Evolutionary conservation across 2,329 filamentous ascomycete genomes (phyloP).

Genomic region (Hypoxylon sp.): DNA sequence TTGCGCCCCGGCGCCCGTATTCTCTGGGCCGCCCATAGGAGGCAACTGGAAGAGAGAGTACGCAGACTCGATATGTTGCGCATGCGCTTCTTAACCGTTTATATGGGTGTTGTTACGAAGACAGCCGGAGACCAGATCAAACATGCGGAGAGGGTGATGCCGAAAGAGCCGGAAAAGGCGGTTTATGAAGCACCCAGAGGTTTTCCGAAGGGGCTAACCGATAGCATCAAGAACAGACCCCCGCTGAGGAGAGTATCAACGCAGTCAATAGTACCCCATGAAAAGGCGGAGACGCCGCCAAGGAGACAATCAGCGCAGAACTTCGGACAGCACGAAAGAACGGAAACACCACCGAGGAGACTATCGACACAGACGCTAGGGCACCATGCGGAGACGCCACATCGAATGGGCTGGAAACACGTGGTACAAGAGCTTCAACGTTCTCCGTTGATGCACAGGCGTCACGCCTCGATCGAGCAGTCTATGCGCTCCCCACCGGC

Average conservation of each 20-base stretch:
- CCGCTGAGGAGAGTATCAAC: constrained; percentile 68
- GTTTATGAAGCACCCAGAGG: constrained; percentile 41
- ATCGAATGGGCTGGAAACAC: constrained; percentile 72
- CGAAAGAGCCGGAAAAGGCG: constrained; percentile 54
- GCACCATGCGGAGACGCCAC: constrained; percentile 60
- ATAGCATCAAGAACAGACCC: constrained; percentile 62
- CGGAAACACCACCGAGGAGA: constrained; percentile 62
- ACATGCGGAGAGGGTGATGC: constrained; percentile 49
- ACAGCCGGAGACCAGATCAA: constrained; percentile 55
- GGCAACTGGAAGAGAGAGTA: constrained; percentile 69
- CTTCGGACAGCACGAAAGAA: constrained; percentile 64
- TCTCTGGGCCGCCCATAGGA: constrained; percentile 71
- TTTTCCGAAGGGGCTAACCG: constrained; percentile 61
- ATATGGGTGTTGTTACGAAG: constrained; percentile 71
- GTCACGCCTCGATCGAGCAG: constrained; percentile 74
- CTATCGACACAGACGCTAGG: constrained; percentile 64
- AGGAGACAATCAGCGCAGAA: constrained; percentile 66
- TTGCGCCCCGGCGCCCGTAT: constrained; percentile 66
- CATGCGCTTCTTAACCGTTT: constrained; percentile 75
- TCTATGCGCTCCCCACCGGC: constrained; percentile 64
- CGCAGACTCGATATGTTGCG: constrained; percentile 72
- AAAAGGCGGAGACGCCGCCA: constrained; percentile 61
- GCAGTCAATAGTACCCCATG: constrained; percentile 62
- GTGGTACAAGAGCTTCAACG: constrained; percentile 74
- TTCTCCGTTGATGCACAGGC: constrained; percentile 72